Evolutionary conservation across 768 basidiomycete genomes (phyloP), one percentile per base, ranked within the genome.

Genomic region (Russula brevipes): DNA sequence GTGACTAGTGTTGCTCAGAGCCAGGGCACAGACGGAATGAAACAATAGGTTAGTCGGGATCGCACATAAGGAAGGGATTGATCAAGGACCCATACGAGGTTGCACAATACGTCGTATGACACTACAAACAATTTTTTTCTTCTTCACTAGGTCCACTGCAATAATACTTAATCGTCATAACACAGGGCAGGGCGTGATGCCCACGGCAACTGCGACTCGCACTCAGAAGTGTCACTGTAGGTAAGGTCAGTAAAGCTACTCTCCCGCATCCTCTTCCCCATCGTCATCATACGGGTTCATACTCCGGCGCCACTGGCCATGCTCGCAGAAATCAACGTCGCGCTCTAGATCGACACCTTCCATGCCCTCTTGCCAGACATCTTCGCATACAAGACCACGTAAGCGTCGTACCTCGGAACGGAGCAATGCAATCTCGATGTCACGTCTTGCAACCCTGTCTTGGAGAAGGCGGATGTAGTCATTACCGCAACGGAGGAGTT

Each of bases 401-500:
- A 94, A 73, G 61, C 85, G 76, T 66, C 72, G 71, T 33, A 96
- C 80, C 73, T 94, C 92, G 66, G 70, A 73, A 66, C 91, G 79
- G 71, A 96, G 71, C 70, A 69, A 76, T 61, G 72, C 77, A 68
- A 96, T 89, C 76, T 94, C 92, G 51, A 80, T 81, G 70, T 97
- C 92, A 66, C 94, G 76, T 70, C 89, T 80, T 58, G 90, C 87
- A 54, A 95, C 82, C 36, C 89, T 83, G 17, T 77, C 86, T 64
- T 89, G 89, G 69, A 97, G 80, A 65, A 82, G 76, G 67, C 87
- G 80, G 65, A 98, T 87, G 71, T 81, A 95, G 72, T 94, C 89
- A 73, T 98, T 98, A 41, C 90, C 91, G 70, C 91, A 95, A 63
- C 92, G 85, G 59, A 98, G 75, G 42, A 98, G 77, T 74, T 96